A percentile compares a stretch with the other conserved stretches of the same genome.
These are phyloP conservation scores for Apium graveolens DNA, from an alignment of 129 eudicot genomes.

Conservation along the genomic window DNA sequence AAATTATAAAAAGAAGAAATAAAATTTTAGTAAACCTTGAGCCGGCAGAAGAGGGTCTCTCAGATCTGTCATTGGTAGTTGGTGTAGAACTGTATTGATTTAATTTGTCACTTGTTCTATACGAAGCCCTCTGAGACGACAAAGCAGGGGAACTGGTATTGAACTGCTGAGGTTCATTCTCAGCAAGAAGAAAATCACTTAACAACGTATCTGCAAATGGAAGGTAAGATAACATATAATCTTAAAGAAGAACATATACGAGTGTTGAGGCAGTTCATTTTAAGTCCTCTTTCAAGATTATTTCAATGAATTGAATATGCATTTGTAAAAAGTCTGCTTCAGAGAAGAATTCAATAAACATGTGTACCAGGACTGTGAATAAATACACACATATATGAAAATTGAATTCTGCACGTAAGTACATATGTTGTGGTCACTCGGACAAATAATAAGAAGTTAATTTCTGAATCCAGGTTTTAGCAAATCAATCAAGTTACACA, in stretches of 20 bases:
- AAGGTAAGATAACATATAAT: neutral
- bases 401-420: neutral
- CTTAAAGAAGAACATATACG: neutral
- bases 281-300: neutral
- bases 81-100: conserved; percentile 24
- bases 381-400: neutral
- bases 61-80: conserved; percentile 29
- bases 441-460: neutral
- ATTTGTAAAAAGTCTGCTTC: neutral
- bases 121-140: conserved; percentile 35
- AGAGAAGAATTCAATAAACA: neutral
- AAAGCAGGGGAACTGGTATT: conserved; percentile 37
- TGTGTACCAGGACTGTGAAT: neutral
- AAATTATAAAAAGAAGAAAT: neutral
- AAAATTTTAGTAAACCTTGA: conserved; percentile 35
- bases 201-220: conserved; percentile 62
- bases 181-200: conserved; percentile 76
- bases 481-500: conserved; percentile 5
- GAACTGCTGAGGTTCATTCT: conserved; percentile 64
- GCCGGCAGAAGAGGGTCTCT: conserved; percentile 18
- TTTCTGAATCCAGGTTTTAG: neutral
- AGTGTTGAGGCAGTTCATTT: neutral
- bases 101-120: conserved; percentile 35
- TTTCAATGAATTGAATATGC: neutral
- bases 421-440: neutral